These are phyloP conservation scores for Ophiocordyceps sinensis DNA, from an alignment of 2,329 filamentous ascomycete genomes.

Conservation along the genomic window DNA sequence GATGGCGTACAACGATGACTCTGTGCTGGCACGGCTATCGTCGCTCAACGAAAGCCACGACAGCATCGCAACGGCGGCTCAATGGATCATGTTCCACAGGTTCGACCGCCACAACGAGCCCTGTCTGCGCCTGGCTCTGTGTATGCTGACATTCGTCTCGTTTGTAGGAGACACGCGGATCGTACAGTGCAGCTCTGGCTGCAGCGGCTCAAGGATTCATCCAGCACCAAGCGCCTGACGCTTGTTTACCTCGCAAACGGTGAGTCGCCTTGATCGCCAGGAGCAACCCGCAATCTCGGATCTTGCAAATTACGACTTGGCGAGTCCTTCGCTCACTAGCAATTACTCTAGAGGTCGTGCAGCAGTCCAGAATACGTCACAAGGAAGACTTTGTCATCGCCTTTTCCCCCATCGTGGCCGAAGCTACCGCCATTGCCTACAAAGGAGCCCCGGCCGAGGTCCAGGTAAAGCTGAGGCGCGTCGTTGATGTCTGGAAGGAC, in stretches of 20 bases:
- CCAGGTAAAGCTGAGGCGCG: conserved; percentile 73
- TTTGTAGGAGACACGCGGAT: conserved; percentile 69
- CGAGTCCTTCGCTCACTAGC: neutral
- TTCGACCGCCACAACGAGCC: conserved; percentile 22
- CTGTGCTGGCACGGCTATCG: conserved; percentile 85
- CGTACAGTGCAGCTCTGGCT: conserved; percentile 87
- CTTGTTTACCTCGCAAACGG: conserved; percentile 92
- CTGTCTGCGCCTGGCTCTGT: neutral
- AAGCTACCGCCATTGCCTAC: conserved; percentile 82
- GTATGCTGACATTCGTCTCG: conserved; percentile 1
- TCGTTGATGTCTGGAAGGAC: conserved; percentile 89
- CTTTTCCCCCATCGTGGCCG: conserved; percentile 82
- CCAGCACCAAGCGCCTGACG: conserved; percentile 73
- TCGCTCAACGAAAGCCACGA: conserved; percentile 95
- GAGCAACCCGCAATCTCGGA: conserved; percentile 1
- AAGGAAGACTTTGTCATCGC: conserved; percentile 88
- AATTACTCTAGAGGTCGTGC: conserved; percentile 60
- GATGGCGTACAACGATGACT: conserved; percentile 95
- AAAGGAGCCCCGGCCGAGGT: conserved; percentile 77
- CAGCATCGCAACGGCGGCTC: conserved; percentile 86
- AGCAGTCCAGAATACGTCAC: conserved; percentile 84
- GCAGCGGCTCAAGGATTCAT: conserved; percentile 74
- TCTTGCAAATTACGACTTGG: neutral
- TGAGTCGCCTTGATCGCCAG: conserved; percentile 20
- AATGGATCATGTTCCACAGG: conserved; percentile 99